A percentile compares a stretch with the other conserved stretches of the same genome.
Conservation (phyloP, 2,329 filamentous ascomycete genomes). For the Fusarium anthophilum region DNA sequence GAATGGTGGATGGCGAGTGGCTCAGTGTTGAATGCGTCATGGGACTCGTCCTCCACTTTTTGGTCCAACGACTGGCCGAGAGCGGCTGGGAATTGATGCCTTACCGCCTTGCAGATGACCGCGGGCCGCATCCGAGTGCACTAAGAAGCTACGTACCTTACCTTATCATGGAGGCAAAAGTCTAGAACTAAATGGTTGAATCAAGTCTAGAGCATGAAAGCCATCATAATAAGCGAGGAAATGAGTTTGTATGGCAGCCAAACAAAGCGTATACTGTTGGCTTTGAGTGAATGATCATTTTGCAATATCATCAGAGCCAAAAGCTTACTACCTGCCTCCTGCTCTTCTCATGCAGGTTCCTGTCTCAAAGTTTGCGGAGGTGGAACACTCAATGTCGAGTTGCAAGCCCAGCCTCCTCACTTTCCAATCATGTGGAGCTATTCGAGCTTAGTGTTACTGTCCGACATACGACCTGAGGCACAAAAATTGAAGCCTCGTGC, state of each 20-base stretch:
- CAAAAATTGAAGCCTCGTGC: conserved; percentile 57
- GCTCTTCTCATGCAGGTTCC: conserved; percentile 10
- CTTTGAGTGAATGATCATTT: background rate
- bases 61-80: conserved; percentile 26
- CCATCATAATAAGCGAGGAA: background rate
- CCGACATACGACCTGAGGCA: conserved; percentile 53
- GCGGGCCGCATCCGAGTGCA: conserved; percentile 24
- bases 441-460: background rate
- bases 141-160: conserved; percentile 21
- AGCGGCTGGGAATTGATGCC: conserved; percentile 35
- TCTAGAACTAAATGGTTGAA: conserved; percentile 8
- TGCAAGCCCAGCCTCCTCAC: conserved; percentile 2
- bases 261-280: background rate
- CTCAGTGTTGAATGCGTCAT: conserved; percentile 50
- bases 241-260: background rate
- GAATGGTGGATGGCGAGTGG: conserved; percentile 41
- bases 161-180: conserved; percentile 14
- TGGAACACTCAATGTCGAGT: background rate
- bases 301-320: background rate
- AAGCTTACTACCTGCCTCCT: background rate
- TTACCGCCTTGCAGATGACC: conserved; percentile 37
- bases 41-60: conserved; percentile 44
- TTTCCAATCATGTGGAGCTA: background rate
- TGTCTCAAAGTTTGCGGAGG: conserved; percentile 9
- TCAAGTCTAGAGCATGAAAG: background rate